Base-by-base conservation (phyloP, 2,329 filamentous ascomycete species). In the Clonostachys rosea region DNA sequence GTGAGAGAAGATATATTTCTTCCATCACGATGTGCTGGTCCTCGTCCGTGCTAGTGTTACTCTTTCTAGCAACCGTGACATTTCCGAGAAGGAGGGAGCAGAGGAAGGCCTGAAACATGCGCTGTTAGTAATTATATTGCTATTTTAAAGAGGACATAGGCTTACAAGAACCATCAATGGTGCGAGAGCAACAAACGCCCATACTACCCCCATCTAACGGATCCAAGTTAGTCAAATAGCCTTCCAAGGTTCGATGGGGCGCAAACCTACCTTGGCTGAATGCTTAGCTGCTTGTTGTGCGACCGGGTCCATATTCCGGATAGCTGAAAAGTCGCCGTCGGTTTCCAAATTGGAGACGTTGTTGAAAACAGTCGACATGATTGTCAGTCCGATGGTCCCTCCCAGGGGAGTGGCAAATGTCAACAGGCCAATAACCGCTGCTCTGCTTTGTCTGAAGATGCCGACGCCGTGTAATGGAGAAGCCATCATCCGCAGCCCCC, bases 331-430 rank as follows among this genome's bases (percentile, higher is more conserved):
- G 43, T 59, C 53, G 20, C 48, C 46, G 13, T 57, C 41, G 13
- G 54, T 54, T 24, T 55, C 51, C 11, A 66, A 49, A 2, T 60
- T 64, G 6, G 62, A 62, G 5, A 60, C 65, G 51, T 87, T 87
- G 57, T 86, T 85, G 61, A 87, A 87, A 2, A 87, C 82, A 9
- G 78, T 74, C 13, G 81, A 76, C 84, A 87, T 87, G 55, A 87
- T 73, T 1, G 83, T 84, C 42, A 87, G 68, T 0, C 77, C 78
- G 4, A 87, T 62, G 0, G 83, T 86, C 12, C 84, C 83, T 5
- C 85, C 84, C 20, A 88, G 76, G 0, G 81, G 79, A 14, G 78
- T 49, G 3, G 81, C 73, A 46, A 87, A 79, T 0, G 74, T 70
- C 60, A 84, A 73, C 10, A 87, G 59, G 1, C 76, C 80, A 47